These are phyloP conservation scores for Annona cherimola DNA, from an alignment of 164 flowering plant species.

Conservation along the genomic window DNA sequence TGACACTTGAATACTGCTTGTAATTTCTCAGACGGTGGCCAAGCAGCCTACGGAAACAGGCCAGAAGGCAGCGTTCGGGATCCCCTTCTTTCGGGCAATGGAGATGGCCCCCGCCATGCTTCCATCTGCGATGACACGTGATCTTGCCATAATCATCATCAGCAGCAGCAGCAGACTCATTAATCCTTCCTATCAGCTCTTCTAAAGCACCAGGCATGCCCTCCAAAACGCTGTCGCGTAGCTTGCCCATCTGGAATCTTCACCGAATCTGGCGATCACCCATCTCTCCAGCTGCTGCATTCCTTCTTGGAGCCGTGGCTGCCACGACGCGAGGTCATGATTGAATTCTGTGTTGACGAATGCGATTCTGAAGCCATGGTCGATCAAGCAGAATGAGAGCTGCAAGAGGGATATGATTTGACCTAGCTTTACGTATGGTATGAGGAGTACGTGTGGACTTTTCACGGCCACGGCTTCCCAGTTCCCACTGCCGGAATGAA, in stretches of 20 bases:
- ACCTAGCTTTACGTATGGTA: constrained; percentile 26
- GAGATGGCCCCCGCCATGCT: constrained; percentile 17
- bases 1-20: constrained; percentile 22
- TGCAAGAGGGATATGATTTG: constrained; percentile 25
- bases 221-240: neutral
- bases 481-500: neutral
- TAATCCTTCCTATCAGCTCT: constrained; percentile 11
- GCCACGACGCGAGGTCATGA: neutral
- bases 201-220: constrained; percentile 18
- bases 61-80: constrained; percentile 13
- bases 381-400: constrained; percentile 21
- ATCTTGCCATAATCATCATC: constrained; percentile 7
- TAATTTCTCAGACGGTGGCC: constrained; percentile 11
- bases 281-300: constrained; percentile 3
- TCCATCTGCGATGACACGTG: constrained; percentile 28
- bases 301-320: neutral
- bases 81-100: constrained; percentile 22
- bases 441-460: constrained; percentile 17
- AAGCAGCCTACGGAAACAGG: constrained; percentile 11
- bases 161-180: neutral
- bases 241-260: constrained; percentile 4
- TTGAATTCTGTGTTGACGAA: constrained; percentile 15
- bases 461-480: constrained; percentile 6
- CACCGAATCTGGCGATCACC: constrained; percentile 5
- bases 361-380: constrained; percentile 21